Conservation (phyloP, 495 filamentous ascomycete genomes). For the Xanthoparmelia taractica region DNA sequence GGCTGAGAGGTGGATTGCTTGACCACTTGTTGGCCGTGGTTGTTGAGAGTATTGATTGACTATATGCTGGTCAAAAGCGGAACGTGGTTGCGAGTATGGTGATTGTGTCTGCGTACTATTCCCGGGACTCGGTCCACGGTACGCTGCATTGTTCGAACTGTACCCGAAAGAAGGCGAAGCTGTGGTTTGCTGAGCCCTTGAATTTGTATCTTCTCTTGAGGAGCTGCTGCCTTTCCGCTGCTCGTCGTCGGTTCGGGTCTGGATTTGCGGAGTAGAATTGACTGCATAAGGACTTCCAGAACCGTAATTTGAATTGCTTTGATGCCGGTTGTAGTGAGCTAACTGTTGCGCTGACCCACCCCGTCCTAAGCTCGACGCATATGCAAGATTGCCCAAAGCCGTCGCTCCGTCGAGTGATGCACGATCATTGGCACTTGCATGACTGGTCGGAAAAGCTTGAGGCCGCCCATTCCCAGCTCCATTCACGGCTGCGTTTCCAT, state of each 20-base stretch:
- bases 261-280: not conserved
- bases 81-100: conserved; percentile 3
- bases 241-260: not conserved
- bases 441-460: conserved; percentile 3
- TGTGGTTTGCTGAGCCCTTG: conserved; percentile 4
- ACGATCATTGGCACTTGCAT: conserved; percentile 6
- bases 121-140: conserved; percentile 1
- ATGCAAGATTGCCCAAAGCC: conserved; percentile 26
- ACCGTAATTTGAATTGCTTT: conserved; percentile 8
- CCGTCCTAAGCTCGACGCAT: conserved; percentile 25
- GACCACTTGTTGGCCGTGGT: conserved; percentile 19
- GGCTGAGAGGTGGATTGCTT: conserved; percentile 8
- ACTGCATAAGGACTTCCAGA: conserved; percentile 2
- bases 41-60: conserved; percentile 8
- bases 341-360: conserved; percentile 14
- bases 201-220: conserved; percentile 1
- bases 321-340: conserved; percentile 18
- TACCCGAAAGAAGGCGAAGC: conserved; percentile 3
- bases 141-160: not conserved
- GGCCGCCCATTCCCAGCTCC: not conserved
- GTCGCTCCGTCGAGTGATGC: conserved; percentile 20
- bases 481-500: conserved; percentile 1
- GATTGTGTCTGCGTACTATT: not conserved
- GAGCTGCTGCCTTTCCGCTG: not conserved
- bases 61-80: not conserved